Base-by-base conservation (phyloP, 495 filamentous ascomycete species). In the Cercophora samala region DNA sequence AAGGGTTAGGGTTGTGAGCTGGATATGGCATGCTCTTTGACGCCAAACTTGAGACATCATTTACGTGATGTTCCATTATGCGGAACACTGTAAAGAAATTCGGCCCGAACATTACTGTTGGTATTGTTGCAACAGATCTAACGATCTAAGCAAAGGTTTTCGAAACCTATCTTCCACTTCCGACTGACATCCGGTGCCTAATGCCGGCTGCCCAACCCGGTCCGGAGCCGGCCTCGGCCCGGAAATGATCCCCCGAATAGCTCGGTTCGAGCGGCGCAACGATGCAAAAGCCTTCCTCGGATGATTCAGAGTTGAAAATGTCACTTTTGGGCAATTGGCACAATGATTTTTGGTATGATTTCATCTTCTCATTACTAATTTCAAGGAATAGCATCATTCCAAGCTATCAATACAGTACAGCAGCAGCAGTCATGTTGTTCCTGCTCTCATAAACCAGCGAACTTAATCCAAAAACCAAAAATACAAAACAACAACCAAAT, bases 381-480 rank as follows among this genome's bases (percentile, higher is more conserved):
- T 46, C 37, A 46, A 46, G 37, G 37, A 64, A 67, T 58, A 62
- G 66, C 52, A 53, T 64, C 52, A 46, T 19, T 66, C 19, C 42
- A 68, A 69, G 58, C 58, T 73, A 76, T 72, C 72, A 70, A 72
- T 76, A 76, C 74, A 74, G 63, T 58, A 46, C 37, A 11, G 37
- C 37, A 46, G 37, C 37, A 46, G 53, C 66, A 68, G 64, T 62
- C 15, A 24, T 23, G 4, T 58, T 56, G 60, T 54, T 54, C 51
- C 60, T 60, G 63, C 59, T 19, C 15, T 46, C 37, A 56, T 9
- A 29, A 62, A 62, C 67, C 67, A 68, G 63, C 59, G 63, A 62
- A 21, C 53, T 26, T 59, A 29, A 56, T 61, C 61, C 64, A 66
- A 66, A 69, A 56, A 56, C 4, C 8, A 21, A 56, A 56, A 56